phyloP scores from a whole-genome alignment of 768 basidiomycete species.

The Termitomyces sp. region DNA sequence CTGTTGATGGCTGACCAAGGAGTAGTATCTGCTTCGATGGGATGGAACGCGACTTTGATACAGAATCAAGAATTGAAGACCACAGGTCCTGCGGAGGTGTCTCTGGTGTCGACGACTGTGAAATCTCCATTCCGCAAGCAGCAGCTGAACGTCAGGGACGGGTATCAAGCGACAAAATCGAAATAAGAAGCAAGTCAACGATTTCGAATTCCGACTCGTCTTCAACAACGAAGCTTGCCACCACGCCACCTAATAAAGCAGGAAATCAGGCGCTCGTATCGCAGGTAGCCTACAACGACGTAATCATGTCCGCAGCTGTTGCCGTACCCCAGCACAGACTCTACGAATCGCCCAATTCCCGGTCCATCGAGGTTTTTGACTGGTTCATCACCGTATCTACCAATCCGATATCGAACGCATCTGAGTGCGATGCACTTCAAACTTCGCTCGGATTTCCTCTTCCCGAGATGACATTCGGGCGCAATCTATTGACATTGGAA shows the following conservation, averaged over 20 bases:
- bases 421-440: conserved; percentile 69
- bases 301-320: conserved; percentile 37
- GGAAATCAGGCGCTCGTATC: background rate
- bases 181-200: background rate
- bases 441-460: conserved; percentile 68
- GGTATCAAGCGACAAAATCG: background rate
- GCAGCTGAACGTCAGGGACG: background rate
- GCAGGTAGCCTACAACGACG: conserved; percentile 10
- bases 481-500: conserved; percentile 66
- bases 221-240: background rate
- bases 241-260: background rate
- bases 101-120: conserved; percentile 67
- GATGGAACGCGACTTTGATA: conserved; percentile 76
- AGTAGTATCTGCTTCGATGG: conserved; percentile 86
- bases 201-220: conserved; percentile 19
- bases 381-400: conserved; percentile 74
- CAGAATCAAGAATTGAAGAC: conserved; percentile 88
- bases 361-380: conserved; percentile 60
- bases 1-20: conserved; percentile 74
- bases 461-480: conserved; percentile 97
- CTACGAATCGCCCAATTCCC: conserved; percentile 65
- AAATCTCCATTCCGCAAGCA: conserved; percentile 32
- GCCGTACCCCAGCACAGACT: conserved; percentile 62
- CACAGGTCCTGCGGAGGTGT: conserved; percentile 82
- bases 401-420: conserved; percentile 76